A percentile compares a stretch with the other conserved stretches of the same genome.
Evolutionary conservation across 306 rosid genomes (phyloP).

Genomic region (Pueraria montana): DNA sequence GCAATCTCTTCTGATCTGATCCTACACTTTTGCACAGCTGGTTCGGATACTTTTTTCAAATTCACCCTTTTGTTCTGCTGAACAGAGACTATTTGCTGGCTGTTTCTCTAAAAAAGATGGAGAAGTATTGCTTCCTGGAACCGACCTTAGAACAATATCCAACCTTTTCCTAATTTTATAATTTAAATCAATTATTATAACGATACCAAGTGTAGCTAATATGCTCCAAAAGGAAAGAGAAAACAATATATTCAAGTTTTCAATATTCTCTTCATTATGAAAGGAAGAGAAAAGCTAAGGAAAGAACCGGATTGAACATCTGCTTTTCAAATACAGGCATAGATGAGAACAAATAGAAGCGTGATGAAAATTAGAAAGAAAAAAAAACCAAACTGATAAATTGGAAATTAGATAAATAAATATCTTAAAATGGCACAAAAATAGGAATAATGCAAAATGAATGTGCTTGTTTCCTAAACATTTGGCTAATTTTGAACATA

Average conservation of each 20-base stretch:
- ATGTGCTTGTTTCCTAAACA: slow-evolving; percentile 38
- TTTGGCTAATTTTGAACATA: slow-evolving; percentile 50
- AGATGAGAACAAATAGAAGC: background rate
- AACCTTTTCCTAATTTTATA: background rate
- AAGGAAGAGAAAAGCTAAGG: background rate
- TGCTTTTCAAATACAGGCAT: background rate
- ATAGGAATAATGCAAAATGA: slow-evolving; percentile 25
- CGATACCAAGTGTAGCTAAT: background rate
- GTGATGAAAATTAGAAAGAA: background rate
- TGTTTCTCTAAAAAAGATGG: background rate
- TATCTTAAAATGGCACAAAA: slow-evolving; percentile 28
- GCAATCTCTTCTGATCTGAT: too few species aligned
- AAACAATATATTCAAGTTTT: background rate
- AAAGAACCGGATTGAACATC: background rate
- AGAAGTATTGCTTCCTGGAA: background rate
- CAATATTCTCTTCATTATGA: background rate
- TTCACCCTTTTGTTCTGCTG: too few species aligned
- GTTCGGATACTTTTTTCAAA: too few species aligned
- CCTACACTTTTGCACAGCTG: too few species aligned
- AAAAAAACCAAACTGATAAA: background rate
- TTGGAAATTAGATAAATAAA: slow-evolving; percentile 34
- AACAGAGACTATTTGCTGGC: background rate
- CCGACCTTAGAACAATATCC: background rate
- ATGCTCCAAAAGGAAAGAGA: slow-evolving; percentile 19
- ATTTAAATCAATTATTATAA: background rate